Evolutionary conservation across 2,329 filamentous ascomycete species (phyloP).

Genomic region (Penicillium sp.): DNA sequence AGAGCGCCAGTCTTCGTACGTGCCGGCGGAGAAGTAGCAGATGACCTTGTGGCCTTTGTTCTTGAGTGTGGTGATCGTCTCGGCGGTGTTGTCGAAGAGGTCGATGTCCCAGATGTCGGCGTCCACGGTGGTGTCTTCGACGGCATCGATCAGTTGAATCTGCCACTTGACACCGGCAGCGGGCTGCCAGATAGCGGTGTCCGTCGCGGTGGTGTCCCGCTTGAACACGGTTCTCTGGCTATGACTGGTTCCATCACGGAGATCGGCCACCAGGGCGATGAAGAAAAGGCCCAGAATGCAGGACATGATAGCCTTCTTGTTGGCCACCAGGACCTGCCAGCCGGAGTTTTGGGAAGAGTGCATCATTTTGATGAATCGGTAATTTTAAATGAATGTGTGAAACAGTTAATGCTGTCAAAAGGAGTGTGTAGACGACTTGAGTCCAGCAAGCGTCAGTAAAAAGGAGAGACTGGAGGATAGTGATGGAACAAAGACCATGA

Average conservation of each 20-base stretch:
- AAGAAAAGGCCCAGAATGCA: slow-evolving; percentile 3
- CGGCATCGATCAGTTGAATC: slow-evolving; percentile 55
- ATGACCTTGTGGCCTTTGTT: slow-evolving; percentile 61
- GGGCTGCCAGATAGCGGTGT: slow-evolving; percentile 52
- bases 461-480: slow-evolving; percentile 3
- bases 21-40: slow-evolving; percentile 75
- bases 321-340: slow-evolving; percentile 5
- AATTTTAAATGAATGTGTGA: not conserved
- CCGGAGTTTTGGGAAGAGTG: not conserved
- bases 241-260: slow-evolving; percentile 1
- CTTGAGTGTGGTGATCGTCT: slow-evolving; percentile 53
- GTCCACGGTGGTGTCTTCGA: slow-evolving; percentile 50
- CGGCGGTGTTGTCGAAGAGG: slow-evolving; percentile 55
- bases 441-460: slow-evolving; percentile 10
- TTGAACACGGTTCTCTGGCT: not conserved
- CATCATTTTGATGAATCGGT: not conserved
- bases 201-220: not conserved
- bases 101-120: slow-evolving; percentile 65
- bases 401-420: slow-evolving; percentile 4
- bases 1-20: slow-evolving; percentile 65
- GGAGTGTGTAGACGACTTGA: slow-evolving; percentile 11
- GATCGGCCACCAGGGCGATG: slow-evolving; percentile 2
- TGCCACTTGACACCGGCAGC: slow-evolving; percentile 60
- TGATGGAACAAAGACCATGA: not conserved
- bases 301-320: not conserved